Conservation (phyloP, 495 filamentous ascomycete genomes). For the Penicillium maclennaniae region DNA sequence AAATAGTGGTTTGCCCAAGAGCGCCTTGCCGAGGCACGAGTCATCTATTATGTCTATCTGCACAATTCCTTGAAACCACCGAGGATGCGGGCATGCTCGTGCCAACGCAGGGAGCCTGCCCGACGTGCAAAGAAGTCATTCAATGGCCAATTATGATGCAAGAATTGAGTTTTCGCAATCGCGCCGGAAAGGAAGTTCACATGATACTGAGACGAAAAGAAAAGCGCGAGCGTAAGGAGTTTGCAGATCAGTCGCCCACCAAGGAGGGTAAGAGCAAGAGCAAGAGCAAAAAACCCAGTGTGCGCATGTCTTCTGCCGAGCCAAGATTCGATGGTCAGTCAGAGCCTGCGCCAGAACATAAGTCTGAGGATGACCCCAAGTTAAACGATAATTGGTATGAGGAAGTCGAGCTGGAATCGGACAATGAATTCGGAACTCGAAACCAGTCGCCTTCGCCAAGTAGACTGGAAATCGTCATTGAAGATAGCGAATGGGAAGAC, state of each 20-base stretch:
- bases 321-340: conserved; percentile 1
- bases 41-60: conserved; percentile 76
- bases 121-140: conserved; percentile 58
- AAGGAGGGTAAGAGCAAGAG: conserved; percentile 2
- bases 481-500: conserved; percentile 61
- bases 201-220: conserved; percentile 57
- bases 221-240: conserved; percentile 20
- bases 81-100: conserved; percentile 48
- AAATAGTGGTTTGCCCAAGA: conserved; percentile 69
- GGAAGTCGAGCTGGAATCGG: conserved; percentile 33
- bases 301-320: conserved; percentile 7
- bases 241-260: neutral
- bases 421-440: conserved; percentile 20
- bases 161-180: conserved; percentile 67
- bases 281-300: neutral
- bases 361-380: conserved; percentile 28
- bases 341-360: conserved; percentile 4
- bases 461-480: conserved; percentile 47
- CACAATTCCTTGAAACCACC: conserved; percentile 52
- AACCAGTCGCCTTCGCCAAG: conserved; percentile 14
- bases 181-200: conserved; percentile 62
- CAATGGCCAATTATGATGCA: conserved; percentile 77
- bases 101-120: conserved; percentile 69
- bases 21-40: conserved; percentile 59
- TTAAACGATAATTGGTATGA: conserved; percentile 37